phyloP scores from a whole-genome alignment of 257 asterid genomes.

The Capsicum rhomboideum region DNA sequence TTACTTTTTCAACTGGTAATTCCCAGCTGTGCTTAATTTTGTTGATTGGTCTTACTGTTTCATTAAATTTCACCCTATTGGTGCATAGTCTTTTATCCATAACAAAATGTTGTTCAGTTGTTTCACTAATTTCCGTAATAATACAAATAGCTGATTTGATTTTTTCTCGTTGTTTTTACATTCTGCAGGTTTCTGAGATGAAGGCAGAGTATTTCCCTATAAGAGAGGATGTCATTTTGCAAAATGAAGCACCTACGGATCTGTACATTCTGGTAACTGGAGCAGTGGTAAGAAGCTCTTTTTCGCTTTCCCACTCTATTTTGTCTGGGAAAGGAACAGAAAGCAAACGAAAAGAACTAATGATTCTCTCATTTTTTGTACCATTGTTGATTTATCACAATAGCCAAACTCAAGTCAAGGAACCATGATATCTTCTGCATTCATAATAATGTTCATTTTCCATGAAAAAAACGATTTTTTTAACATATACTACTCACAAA shows the following conservation, averaged over 20 bases:
- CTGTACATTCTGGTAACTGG: slow-evolving; percentile 62
- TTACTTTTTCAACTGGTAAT: slow-evolving; percentile 84
- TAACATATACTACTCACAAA: neutral
- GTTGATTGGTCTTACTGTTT: neutral
- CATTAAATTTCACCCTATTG: neutral
- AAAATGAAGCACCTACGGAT: slow-evolving; percentile 73
- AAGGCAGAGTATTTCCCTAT: slow-evolving; percentile 75
- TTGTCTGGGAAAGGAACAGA: neutral
- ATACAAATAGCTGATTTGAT: neutral
- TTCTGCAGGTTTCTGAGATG: slow-evolving; percentile 57
- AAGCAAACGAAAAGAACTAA: neutral
- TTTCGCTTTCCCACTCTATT: neutral
- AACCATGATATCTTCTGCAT: neutral
- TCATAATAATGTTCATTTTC: neutral
- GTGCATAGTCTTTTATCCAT: neutral
- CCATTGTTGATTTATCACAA: neutral
- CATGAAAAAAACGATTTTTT: neutral
- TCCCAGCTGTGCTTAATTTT: neutral
- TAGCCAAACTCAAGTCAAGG: neutral
- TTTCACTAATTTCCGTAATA: neutral
- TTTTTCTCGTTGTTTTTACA: neutral
- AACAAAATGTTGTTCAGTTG: neutral
- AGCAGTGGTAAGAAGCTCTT: slow-evolving; percentile 25
- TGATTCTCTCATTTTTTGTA: neutral
- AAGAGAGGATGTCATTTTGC: slow-evolving; percentile 54